Base-by-base conservation (phyloP, 2,329 filamentous ascomycete species). In the Claviceps digitariae region DNA sequence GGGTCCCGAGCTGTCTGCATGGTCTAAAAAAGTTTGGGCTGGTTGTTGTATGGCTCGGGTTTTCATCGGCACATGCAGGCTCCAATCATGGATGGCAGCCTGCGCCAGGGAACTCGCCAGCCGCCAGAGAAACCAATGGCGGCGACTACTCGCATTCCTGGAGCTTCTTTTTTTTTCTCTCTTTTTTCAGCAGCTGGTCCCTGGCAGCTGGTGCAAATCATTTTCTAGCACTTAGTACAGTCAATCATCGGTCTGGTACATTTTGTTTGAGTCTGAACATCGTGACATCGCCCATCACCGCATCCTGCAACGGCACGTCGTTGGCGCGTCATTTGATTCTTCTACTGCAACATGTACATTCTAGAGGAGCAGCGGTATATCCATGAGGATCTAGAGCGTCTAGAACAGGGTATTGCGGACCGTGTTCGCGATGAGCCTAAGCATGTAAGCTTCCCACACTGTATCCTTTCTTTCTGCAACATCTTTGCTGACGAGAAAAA, bases 361-460 rank as follows among this genome's bases (percentile, higher is more conserved):
- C 73, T 96, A 58, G 94, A 98, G 75, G 90, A 97, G 62, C 86
- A 97, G 72, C 82, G 93, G 62, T 90, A 88, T 64, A 81, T 96
- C 62, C 90, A 96, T 63, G 93, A 98, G 79, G 93, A 98, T 71
- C 74, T 98, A 50, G 93, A 98, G 77, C 84, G 93, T 58, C 79
- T 98, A 55, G 93, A 98, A 72, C 89, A 95, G 68, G 93, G 87
- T 52, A 86, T 96, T 63, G 86, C 88, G 52, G 90, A 97, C 72
- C 86, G 90, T 63, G 81, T 94, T 56, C 78, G 83, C 57, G 89
- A 96, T 60, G 90, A 97, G 59, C 90, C 91, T 47, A 87, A 86
- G 70, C 86, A 91, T 68, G 88, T 90, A 74, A 68, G 83, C 74
- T 52, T 12, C 20, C 50, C 31, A 38, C 17, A 12, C 20, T 47